These are phyloP conservation scores for Stemphylium lycopersici DNA, from an alignment of 2,329 filamentous ascomycete species.

Conservation along the genomic window DNA sequence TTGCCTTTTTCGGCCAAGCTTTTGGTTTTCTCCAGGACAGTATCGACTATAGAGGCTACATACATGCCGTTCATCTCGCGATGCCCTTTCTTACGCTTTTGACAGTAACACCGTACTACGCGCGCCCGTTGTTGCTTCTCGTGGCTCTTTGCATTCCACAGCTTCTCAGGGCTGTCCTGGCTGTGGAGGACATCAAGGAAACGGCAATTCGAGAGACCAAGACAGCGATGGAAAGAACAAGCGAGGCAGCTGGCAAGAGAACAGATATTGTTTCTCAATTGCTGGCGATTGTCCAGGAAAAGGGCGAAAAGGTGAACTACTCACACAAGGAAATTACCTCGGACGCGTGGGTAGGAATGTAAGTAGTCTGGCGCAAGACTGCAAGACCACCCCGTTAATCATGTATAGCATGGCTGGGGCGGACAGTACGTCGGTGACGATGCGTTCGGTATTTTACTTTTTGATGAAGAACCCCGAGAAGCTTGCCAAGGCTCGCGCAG, in stretches of 20 bases:
- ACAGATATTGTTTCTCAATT: conserved; percentile 41
- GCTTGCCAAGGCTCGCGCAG: conserved; percentile 16
- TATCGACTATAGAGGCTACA: conserved; percentile 27
- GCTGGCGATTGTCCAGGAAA: conserved; percentile 35
- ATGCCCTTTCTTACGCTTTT: conserved; percentile 31
- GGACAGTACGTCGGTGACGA: conserved; percentile 46
- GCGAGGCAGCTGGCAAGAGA: conserved; percentile 21
- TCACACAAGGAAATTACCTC: conserved; percentile 33
- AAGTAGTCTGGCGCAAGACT: conserved; percentile 13
- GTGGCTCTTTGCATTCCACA: conserved; percentile 22
- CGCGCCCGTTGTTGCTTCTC: conserved; percentile 12
- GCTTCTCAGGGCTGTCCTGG: conserved; percentile 30
- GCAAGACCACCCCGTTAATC: not conserved
- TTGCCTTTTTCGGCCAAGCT: conserved; percentile 23
- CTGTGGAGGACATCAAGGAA: conserved; percentile 21
- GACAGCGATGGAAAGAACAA: conserved; percentile 13
- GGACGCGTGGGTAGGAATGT: conserved; percentile 40
- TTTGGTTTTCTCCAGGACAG: conserved; percentile 32
- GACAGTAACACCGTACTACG: conserved; percentile 18
- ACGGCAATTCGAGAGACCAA: conserved; percentile 24
- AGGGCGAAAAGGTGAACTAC: conserved; percentile 41
- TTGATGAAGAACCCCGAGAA: conserved; percentile 42
- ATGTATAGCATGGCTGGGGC: conserved; percentile 40
- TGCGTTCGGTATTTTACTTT: conserved; percentile 49
- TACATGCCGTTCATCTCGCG: conserved; percentile 42